Base-by-base conservation (phyloP, 2,329 filamentous ascomycete species). In the Ophiostoma perfectum region DNA sequence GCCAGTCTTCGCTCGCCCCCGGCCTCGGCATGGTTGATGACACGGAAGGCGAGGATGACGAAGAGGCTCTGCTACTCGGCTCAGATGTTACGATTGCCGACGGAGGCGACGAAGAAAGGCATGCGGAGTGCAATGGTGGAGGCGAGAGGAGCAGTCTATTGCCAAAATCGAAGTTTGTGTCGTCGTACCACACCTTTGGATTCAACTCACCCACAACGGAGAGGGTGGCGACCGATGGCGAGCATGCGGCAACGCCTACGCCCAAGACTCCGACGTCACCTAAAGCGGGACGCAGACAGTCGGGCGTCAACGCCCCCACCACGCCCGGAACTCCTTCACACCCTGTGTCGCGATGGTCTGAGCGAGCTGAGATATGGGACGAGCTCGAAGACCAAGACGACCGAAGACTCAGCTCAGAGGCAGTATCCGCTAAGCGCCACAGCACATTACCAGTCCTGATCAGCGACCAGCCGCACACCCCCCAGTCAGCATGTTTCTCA, bases 341-440 rank as follows among this genome's bases (percentile, higher is more conserved):
- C 6, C 65, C 65, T 4, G 14, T 39, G 49, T n/a, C 77, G 14
- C 75, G 86, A 67, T 86, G 85, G 82, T 80, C 86, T 68, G 90
- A 95, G 75, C 86, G 86, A 0, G 88, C 87, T 47, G 91, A 95
- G 73, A 95, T 96, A 44, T 96, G 92, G 93, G 90, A 88, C 68
- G 92, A 96, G 76, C 82, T 97, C 14, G 89, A 95, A 75, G 93
- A 96, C 73, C 87, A 90, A 55, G 84, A 86, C 66, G 78, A 79
- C 27, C 76, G 79, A 42, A 79, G 77, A 27, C 63, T 45, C 6
- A 58, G 66, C 2, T 65, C 47, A 0, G 66, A 60, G 49, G 27
- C 58, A 39, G 7, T 36, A 7, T 72, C 76, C 3, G 76, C 74
- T 58, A 78, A 82, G 63, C 75, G 78, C 38, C 81, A 83, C 11